A percentile compares a stretch with the other conserved stretches of the same genome.
Conservation (phyloP, 306 rosid species). For the Fragaria iinumae region DNA sequence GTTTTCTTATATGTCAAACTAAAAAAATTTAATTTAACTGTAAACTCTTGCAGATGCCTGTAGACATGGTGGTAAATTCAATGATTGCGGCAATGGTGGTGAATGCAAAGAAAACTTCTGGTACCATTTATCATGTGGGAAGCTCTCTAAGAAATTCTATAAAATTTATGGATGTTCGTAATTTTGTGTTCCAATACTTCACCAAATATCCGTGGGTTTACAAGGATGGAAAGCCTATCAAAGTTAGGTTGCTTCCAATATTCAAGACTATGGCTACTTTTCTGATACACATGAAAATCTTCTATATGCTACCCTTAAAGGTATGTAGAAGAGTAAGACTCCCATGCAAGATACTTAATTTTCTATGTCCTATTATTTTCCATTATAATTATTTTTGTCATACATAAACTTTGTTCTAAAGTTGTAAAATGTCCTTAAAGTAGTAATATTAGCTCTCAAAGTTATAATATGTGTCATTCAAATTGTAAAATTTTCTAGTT, state of each 20-base stretch:
- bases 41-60: slow-evolving; percentile 38
- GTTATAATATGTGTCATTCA: too few relatives aligned
- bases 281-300: neutral
- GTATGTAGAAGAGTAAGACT: slow-evolving; percentile 8
- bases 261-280: slow-evolving; percentile 21
- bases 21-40: too few relatives aligned
- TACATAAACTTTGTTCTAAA: too few relatives aligned
- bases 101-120: slow-evolving; percentile 17
- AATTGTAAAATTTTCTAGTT: too few relatives aligned
- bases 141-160: slow-evolving; percentile 36
- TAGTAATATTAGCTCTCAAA: too few relatives aligned
- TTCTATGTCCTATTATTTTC: too few relatives aligned
- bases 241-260: neutral
- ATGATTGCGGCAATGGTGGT: slow-evolving; percentile 27
- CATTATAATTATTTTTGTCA: too few relatives aligned
- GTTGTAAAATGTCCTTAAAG: too few relatives aligned
- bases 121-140: slow-evolving; percentile 37
- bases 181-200: slow-evolving; percentile 18
- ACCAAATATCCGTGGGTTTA: slow-evolving; percentile 6
- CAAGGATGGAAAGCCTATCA: slow-evolving; percentile 30
- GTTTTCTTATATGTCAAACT: neutral
- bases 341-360: too few relatives aligned
- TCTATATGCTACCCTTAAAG: slow-evolving; percentile 27
- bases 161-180: neutral
- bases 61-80: slow-evolving; percentile 41